Conservation (phyloP, 345 rosid genomes). For the Salix purpurea region DNA sequence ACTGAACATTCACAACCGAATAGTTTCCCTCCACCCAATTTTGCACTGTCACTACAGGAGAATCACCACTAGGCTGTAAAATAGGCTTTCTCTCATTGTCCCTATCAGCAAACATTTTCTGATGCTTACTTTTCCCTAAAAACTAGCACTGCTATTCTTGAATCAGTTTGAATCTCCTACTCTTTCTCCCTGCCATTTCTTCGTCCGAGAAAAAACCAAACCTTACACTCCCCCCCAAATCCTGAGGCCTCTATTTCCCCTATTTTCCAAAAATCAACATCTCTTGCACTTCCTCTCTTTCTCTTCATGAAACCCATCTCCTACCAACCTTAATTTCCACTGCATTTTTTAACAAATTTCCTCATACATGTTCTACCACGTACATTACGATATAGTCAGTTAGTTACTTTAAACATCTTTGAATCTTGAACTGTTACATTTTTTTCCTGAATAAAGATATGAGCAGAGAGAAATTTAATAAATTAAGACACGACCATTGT, state of each 20-base stretch:
- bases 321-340: background rate
- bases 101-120: slow-evolving; percentile 92
- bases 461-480: slow-evolving; percentile 33
- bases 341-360: background rate
- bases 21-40: slow-evolving; percentile 81
- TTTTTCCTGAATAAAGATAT: slow-evolving; percentile 17
- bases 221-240: background rate
- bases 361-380: background rate
- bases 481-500: background rate
- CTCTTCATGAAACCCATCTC: background rate
- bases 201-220: slow-evolving; percentile 7
- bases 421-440: background rate
- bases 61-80: slow-evolving; percentile 35
- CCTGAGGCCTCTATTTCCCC: background rate
- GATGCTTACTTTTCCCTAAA: slow-evolving; percentile 33
- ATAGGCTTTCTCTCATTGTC: slow-evolving; percentile 71
- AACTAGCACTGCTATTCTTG: no score
- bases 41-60: slow-evolving; percentile 77
- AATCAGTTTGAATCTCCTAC: background rate
- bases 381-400: background rate
- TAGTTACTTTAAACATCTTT: background rate
- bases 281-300: background rate
- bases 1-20: slow-evolving; percentile 85
- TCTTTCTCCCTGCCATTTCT: slow-evolving; percentile 18
- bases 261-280: background rate